These are phyloP conservation scores for Quercus suber DNA, from an alignment of 306 rosid genomes.

Conservation along the genomic window DNA sequence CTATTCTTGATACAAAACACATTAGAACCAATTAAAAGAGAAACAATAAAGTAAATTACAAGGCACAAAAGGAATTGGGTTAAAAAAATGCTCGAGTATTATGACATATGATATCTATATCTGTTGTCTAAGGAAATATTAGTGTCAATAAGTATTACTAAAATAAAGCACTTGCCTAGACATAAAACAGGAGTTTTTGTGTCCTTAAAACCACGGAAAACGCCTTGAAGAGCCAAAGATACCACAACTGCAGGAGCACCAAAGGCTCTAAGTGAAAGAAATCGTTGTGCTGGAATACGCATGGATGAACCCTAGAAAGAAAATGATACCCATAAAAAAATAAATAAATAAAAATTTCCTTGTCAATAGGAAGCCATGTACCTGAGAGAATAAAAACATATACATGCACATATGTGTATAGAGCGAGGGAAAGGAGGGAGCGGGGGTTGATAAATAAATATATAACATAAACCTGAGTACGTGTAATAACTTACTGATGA, in stretches of 20 bases:
- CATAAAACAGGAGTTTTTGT: constrained; percentile 89
- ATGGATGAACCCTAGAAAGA: constrained; percentile 68
- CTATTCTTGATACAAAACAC: constrained; percentile 7
- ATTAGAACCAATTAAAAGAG: constrained; percentile 12
- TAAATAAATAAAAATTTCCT: no score
- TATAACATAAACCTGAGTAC: not conserved
- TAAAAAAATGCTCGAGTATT: constrained; percentile 1
- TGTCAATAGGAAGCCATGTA: no score
- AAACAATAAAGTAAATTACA: constrained; percentile 17
- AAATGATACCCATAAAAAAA: not conserved
- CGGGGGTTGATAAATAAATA: not conserved
- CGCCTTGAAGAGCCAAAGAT: constrained; percentile 95
- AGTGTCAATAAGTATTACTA: not conserved
- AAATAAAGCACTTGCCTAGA: constrained; percentile 61
- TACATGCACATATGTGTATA: not conserved
- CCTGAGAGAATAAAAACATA: not conserved
- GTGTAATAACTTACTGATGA: constrained; percentile 55
- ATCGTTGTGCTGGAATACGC: constrained; percentile 50
- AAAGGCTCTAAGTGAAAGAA: constrained; percentile 75
- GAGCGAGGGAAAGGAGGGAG: not conserved
- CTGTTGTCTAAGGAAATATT: not conserved
- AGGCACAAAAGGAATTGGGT: constrained; percentile 8
- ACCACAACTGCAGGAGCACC: constrained; percentile 99
- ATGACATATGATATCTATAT: not conserved
- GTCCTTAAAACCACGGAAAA: constrained; percentile 97